Evolutionary conservation across 352 stramenopile species (phyloP).

Genomic region (Nothophytophthora sp.): DNA sequence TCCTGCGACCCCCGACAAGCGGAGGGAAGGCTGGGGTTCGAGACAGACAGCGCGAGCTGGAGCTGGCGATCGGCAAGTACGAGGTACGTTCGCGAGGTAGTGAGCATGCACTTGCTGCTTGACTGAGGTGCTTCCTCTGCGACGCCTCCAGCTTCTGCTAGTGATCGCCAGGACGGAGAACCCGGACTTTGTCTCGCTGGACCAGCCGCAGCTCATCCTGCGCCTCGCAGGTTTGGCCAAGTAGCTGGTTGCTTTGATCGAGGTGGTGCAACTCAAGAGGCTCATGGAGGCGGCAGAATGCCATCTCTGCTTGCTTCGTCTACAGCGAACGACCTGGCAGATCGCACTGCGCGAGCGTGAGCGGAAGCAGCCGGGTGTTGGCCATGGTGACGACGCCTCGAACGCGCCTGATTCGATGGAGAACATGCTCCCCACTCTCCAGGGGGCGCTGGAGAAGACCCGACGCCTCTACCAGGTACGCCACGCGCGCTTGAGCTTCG

Average conservation of each 20-base stretch:
- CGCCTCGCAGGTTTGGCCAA: constrained; percentile 32
- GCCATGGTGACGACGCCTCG: constrained; percentile 3
- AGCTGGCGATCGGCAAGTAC: constrained; percentile 39
- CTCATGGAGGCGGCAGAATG: constrained; percentile 19
- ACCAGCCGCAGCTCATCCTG: constrained; percentile 35
- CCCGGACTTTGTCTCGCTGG: constrained; percentile 52
- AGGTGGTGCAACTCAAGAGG: constrained; percentile 3
- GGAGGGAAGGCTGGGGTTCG: constrained; percentile 21
- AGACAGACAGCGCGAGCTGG: constrained; percentile 30
- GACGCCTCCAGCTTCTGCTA: constrained; percentile 29
- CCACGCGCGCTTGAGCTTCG: not conserved
- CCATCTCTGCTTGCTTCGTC: constrained; percentile 23
- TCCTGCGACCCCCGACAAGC: constrained; percentile 11
- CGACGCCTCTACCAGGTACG: constrained; percentile 39
- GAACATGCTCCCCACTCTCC: constrained; percentile 13
- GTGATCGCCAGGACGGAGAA: constrained; percentile 29
- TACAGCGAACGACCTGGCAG: constrained; percentile 34
- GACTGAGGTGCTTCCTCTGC: not conserved
- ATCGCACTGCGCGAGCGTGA: constrained; percentile 5
- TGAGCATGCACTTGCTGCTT: not conserved
- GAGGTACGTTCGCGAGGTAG: constrained; percentile 21
- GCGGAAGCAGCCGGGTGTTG: not conserved
- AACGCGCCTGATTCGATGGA: not conserved
- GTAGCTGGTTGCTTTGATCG: not conserved
- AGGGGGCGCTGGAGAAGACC: constrained; percentile 27